phyloP scores from a whole-genome alignment of 768 basidiomycete species.

The Stropharia rugosoannulata region DNA sequence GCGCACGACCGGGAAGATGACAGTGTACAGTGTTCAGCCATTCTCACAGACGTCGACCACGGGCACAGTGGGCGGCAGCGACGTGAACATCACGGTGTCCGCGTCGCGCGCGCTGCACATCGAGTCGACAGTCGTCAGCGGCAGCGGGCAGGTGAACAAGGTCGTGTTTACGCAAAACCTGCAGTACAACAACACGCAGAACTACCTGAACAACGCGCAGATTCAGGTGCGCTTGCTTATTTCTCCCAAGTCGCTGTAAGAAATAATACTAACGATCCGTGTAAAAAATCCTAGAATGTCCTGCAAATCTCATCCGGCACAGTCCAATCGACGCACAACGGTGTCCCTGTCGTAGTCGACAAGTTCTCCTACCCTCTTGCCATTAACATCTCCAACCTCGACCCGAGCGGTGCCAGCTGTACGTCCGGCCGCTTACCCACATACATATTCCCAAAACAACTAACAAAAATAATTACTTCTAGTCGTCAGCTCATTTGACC shows the following conservation, averaged over 20 bases:
- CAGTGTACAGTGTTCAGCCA: constrained; percentile 51
- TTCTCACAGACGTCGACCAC: constrained; percentile 53
- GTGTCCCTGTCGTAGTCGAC: constrained; percentile 36
- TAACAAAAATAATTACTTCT: not conserved
- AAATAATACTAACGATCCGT: not conserved
- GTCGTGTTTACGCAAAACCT: constrained; percentile 66
- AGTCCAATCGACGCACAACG: constrained; percentile 40
- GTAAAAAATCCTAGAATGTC: constrained; percentile 40
- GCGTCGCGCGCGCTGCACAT: constrained; percentile 58
- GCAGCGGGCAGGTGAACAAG: constrained; percentile 54
- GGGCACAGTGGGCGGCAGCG: constrained; percentile 42
- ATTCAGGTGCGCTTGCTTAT: constrained; percentile 31
- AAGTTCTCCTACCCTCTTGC: constrained; percentile 44
- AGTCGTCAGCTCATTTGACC: constrained; percentile 62
- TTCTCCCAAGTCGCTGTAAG: too few relatives aligned
- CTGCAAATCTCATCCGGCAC: constrained; percentile 38
- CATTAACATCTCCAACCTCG: constrained; percentile 41
- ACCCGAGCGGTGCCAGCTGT: constrained; percentile 35
- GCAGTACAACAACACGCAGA: constrained; percentile 61
- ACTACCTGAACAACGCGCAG: constrained; percentile 47
- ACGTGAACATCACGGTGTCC: constrained; percentile 61
- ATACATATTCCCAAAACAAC: not conserved
- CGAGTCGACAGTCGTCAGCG: constrained; percentile 58
- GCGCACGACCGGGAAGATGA: constrained; percentile 71
- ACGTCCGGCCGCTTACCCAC: constrained; percentile 11